phyloP scores from a whole-genome alignment of 352 stramenopile species.

The Thraustochytrium sp. region DNA sequence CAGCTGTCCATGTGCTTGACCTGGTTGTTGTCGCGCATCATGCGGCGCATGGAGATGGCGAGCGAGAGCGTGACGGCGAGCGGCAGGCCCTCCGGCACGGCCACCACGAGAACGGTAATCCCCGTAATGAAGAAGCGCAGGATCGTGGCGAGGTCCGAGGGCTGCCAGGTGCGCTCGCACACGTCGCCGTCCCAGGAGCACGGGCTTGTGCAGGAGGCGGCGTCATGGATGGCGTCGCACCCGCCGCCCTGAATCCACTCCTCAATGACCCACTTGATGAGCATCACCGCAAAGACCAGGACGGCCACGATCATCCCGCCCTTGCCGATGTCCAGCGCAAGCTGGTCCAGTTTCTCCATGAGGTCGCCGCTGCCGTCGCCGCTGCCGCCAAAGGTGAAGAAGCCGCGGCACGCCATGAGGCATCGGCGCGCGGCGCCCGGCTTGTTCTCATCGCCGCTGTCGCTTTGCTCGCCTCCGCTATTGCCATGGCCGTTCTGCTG shows the following conservation, averaged over 20 bases:
- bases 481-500: no score
- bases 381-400: constrained; percentile 27
- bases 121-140: constrained; percentile 73
- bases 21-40: constrained; percentile 78
- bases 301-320: constrained; percentile 64
- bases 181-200: neutral
- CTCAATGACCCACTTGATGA: constrained; percentile 52
- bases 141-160: constrained; percentile 41
- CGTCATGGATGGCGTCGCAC: constrained; percentile 18
- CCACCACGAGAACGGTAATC: constrained; percentile 88
- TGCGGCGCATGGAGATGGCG: constrained; percentile 74
- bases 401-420: neutral
- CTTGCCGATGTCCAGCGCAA: constrained; percentile 74
- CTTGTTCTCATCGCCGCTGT: constrained; percentile 34
- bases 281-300: constrained; percentile 66
- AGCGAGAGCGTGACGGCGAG: constrained; percentile 93
- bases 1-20: constrained; percentile 74
- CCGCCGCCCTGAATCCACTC: constrained; percentile 42
- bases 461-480: constrained; percentile 52
- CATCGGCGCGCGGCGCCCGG: neutral
- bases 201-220: neutral
- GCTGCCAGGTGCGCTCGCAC: constrained; percentile 13
- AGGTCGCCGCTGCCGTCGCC: constrained; percentile 49
- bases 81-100: constrained; percentile 94
- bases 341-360: constrained; percentile 70